A percentile compares a stretch with the other conserved stretches of the same genome.
Conservation (phyloP, 768 basidiomycete species). For the Chalciporus pseudorubinellus region DNA sequence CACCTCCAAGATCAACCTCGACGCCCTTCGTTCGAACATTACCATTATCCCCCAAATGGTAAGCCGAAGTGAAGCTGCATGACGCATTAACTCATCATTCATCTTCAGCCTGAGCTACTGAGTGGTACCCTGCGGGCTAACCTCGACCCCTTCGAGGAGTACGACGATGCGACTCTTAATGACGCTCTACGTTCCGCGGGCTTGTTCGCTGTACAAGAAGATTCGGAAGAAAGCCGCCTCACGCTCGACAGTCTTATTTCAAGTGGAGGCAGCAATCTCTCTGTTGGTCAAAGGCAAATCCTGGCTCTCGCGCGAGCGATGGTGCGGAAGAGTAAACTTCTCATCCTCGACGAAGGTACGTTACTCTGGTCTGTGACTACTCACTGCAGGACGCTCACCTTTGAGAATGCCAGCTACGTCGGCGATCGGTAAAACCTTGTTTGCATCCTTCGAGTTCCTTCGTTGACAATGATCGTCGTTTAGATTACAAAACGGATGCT, state of each 20-base stretch:
- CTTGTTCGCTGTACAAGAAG: slow-evolving; percentile 39
- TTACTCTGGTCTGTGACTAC: too few species aligned
- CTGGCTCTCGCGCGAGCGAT: slow-evolving; percentile 59
- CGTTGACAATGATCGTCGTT: neutral
- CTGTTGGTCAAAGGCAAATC: slow-evolving; percentile 59
- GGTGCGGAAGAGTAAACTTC: slow-evolving; percentile 52
- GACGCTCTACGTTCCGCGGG: slow-evolving; percentile 50
- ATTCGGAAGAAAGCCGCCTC: slow-evolving; percentile 36
- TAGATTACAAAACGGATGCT: slow-evolving; percentile 52
- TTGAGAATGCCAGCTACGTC: slow-evolving; percentile 36
- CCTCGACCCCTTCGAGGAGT: slow-evolving; percentile 57
- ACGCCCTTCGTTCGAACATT: slow-evolving; percentile 50
- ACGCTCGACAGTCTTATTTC: slow-evolving; percentile 46
- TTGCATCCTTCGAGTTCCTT: neutral
- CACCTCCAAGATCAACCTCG: slow-evolving; percentile 48
- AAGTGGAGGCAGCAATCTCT: slow-evolving; percentile 46
- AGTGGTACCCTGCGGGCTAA: slow-evolving; percentile 57
- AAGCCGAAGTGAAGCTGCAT: neutral
- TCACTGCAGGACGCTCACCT: too few species aligned
- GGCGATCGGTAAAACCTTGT: slow-evolving; percentile 35
- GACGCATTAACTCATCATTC: too few species aligned
- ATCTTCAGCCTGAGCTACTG: slow-evolving; percentile 18
- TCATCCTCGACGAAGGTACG: slow-evolving; percentile 56
- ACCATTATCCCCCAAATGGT: slow-evolving; percentile 62
- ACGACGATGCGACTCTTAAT: slow-evolving; percentile 52